Percentiles rank a stretch among this genome's conserved stretches.
Conservation (phyloP, 495 filamentous ascomycete genomes). For the Xylaria bambusicola region DNA sequence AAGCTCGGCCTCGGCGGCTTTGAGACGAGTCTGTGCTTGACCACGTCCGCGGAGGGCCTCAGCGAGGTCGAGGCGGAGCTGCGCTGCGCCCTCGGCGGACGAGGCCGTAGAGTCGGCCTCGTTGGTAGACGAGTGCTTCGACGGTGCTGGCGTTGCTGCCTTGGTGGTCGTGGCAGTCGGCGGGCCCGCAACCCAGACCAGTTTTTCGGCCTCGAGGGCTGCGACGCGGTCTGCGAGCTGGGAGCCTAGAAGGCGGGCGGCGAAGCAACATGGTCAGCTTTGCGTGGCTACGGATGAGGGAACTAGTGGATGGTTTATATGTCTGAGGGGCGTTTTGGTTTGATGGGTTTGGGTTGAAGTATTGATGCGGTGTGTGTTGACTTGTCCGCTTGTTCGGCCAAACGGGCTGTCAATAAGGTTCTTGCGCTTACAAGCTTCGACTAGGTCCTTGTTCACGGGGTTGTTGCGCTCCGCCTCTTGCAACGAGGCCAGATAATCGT, state of each 20-base stretch:
- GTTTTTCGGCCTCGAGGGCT: slow-evolving; percentile 55
- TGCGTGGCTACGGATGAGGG: not conserved
- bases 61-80: slow-evolving; percentile 63
- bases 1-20: slow-evolving; percentile 61
- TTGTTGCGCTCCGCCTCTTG: slow-evolving; percentile 44
- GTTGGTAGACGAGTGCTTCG: slow-evolving; percentile 23
- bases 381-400: too few species aligned
- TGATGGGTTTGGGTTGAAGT: not conserved
- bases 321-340: not conserved
- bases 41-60: slow-evolving; percentile 74
- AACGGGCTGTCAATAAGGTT: too few species aligned
- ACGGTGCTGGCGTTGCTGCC: not conserved
- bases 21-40: slow-evolving; percentile 62
- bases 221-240: slow-evolving; percentile 68
- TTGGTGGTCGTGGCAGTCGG: slow-evolving; percentile 10
- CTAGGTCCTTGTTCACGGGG: slow-evolving; percentile 46
- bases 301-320: not conserved
- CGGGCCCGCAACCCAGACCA: slow-evolving; percentile 12
- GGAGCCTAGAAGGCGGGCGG: slow-evolving; percentile 53
- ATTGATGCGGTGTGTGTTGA: too few species aligned
- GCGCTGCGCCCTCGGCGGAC: slow-evolving; percentile 39
- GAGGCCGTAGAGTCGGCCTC: slow-evolving; percentile 26
- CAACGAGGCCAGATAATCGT: slow-evolving; percentile 46
- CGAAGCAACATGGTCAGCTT: slow-evolving; percentile 21
- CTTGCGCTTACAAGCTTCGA: slow-evolving; percentile 44